A percentile compares a stretch with the other conserved stretches of the same genome.
These are phyloP conservation scores for Hsuehochloa calcarea DNA, from an alignment of 176 grass and related monocot species.

Conservation along the genomic window DNA sequence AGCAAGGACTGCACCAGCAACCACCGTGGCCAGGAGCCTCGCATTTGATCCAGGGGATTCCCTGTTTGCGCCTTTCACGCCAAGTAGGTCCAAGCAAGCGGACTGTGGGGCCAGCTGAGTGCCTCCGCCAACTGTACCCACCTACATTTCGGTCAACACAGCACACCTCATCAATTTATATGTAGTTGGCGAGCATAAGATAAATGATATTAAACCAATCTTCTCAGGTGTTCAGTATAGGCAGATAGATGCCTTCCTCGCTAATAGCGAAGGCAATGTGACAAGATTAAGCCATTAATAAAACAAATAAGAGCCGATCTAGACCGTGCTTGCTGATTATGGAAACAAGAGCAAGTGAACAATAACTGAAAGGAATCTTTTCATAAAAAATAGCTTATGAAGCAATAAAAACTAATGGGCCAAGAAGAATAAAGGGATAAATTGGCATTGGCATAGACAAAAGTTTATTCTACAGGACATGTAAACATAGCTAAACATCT, in stretches of 20 bases:
- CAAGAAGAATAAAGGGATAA: neutral
- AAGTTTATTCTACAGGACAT: neutral
- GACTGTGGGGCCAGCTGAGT: constrained; percentile 88
- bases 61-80: constrained; percentile 75
- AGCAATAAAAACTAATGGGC: neutral
- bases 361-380: neutral
- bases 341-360: constrained; percentile 15
- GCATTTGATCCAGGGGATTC: constrained; percentile 80
- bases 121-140: constrained; percentile 89
- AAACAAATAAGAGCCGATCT: neutral
- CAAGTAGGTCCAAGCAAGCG: constrained; percentile 85
- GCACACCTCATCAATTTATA: constrained; percentile 18
- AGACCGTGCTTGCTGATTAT: constrained; percentile 10
- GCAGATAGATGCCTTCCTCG: neutral
- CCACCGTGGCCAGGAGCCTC: constrained; percentile 67
- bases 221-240: constrained; percentile 15
- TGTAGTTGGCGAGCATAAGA: constrained; percentile 14
- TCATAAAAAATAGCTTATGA: neutral
- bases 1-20: constrained; percentile 83
- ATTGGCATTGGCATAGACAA: neutral
- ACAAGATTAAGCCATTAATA: constrained; percentile 32
- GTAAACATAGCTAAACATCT: neutral
- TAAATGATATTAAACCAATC: constrained; percentile 27
- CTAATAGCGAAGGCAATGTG: neutral
- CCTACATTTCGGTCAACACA: constrained; percentile 51